phyloP scores from a whole-genome alignment of 2,329 filamentous ascomycete species.

The Hysterium pulicare region DNA sequence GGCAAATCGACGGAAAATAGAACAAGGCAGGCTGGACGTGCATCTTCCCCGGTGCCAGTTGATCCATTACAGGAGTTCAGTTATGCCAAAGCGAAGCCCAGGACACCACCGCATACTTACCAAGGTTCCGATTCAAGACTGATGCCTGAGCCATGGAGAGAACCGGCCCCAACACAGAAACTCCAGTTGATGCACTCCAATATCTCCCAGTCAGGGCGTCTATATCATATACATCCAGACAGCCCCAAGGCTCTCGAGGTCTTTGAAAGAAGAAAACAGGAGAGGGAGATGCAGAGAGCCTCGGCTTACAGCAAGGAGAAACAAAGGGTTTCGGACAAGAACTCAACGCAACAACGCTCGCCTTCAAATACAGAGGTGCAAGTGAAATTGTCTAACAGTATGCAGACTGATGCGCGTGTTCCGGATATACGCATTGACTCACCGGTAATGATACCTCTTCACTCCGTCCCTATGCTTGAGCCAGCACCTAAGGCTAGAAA shows the following conservation, averaged over 20 bases:
- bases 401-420: neutral
- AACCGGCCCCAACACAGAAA: no score
- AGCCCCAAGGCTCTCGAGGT: no score
- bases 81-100: neutral
- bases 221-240: neutral
- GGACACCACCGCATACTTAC: neutral
- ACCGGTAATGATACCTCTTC: slow-evolving; percentile 1
- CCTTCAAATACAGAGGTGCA: neutral
- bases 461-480: slow-evolving; percentile 1
- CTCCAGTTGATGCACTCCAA: no score
- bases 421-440: neutral
- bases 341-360: neutral
- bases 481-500: slow-evolving; percentile 4
- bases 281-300: no score
- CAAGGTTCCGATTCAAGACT: no score
- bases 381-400: neutral
- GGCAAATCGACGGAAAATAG: neutral
- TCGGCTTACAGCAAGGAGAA: neutral
- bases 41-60: no score
- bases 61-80: neutral
- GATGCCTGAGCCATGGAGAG: no score
- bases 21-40: no score
- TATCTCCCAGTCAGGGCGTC: neutral
- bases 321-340: neutral
- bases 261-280: no score